Percentiles rank a stretch among this genome's conserved stretches.
Conservation (phyloP, 169 alveolate species). For the Plasmodium malariae region DNA sequence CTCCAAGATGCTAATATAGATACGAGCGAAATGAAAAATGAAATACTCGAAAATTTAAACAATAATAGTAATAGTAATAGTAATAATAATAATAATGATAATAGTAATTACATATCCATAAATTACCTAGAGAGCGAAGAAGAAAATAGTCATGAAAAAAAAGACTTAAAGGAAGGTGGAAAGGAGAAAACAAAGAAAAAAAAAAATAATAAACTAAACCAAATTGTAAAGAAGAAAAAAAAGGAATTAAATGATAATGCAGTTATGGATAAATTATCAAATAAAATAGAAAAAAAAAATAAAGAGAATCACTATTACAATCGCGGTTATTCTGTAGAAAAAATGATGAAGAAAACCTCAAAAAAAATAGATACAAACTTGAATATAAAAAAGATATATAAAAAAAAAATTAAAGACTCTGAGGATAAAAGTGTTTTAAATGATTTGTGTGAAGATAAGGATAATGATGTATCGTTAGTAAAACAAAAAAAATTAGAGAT, state of each 20-base stretch:
- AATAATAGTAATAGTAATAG: too few relatives aligned
- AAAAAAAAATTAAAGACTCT: conserved; percentile 6
- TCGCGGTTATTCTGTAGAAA: conserved; percentile 24
- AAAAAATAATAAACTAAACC: not conserved
- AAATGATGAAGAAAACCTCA: conserved; percentile 12
- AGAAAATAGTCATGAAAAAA: conserved; percentile 19
- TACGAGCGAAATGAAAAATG: conserved; percentile 38
- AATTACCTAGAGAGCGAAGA: conserved; percentile 52
- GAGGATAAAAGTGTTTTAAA: conserved; percentile 26
- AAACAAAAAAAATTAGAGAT: not conserved
- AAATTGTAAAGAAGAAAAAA: too few relatives aligned
- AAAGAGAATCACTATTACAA: not conserved
- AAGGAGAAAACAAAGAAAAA: not conserved
- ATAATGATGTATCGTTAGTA: conserved; percentile 3
- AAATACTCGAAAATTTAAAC: conserved; percentile 61
- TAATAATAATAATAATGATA: too few relatives aligned
- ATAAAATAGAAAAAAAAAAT: not conserved
- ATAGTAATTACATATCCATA: conserved; percentile 8
- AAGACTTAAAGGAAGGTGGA: conserved; percentile 16
- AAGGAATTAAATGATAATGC: conserved; percentile 7
- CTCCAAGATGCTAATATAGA: conserved; percentile 51
- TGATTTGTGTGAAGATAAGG: conserved; percentile 10
- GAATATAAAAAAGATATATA: not conserved
- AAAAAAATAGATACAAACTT: conserved; percentile 32
- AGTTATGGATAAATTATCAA: conserved; percentile 4